Evolutionary conservation across 2,329 filamentous ascomycete species (phyloP).

Genomic region (Aspergillus unguis): DNA sequence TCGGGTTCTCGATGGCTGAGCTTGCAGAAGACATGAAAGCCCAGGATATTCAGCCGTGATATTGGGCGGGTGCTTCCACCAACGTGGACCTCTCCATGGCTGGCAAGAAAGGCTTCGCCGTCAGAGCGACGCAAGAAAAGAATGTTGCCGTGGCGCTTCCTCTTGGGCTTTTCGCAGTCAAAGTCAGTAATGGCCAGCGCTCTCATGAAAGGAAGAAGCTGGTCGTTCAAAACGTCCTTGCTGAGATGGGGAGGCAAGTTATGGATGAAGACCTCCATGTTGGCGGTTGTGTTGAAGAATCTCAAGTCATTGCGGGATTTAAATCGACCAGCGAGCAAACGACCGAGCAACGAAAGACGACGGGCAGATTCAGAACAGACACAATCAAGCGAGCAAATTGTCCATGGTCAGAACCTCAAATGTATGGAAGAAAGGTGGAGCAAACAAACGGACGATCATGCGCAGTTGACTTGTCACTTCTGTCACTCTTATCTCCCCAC

Average conservation of each 20-base stretch:
- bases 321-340: no score
- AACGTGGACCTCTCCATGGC: conserved; percentile 21
- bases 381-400: no score
- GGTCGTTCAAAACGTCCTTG: conserved; percentile 40
- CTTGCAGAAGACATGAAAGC: conserved; percentile 23
- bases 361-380: no score
- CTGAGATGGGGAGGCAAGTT: conserved; percentile 44
- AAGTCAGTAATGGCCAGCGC: conserved; percentile 42
- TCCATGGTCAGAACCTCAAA: no score
- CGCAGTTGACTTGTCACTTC: no score
- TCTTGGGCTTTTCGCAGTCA: conserved; percentile 43
- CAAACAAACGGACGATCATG: no score
- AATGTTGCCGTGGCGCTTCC: conserved; percentile 43
- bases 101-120: conserved; percentile 43
- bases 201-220: conserved; percentile 39
- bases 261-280: conserved; percentile 48
- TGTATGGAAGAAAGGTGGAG: no score
- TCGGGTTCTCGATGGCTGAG: conserved; percentile 39
- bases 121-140: conserved; percentile 44
- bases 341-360: no score
- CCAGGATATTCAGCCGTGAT: conserved; percentile 19
- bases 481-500: no score
- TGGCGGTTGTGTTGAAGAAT: not conserved
- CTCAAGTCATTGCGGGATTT: no score
- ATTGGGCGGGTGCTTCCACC: conserved; percentile 3